A percentile compares a stretch with the other conserved stretches of the same genome.
These are phyloP conservation scores for Teunomyces barrocoloradensis DNA, from an alignment of 805 yeast species.

Conservation along the genomic window DNA sequence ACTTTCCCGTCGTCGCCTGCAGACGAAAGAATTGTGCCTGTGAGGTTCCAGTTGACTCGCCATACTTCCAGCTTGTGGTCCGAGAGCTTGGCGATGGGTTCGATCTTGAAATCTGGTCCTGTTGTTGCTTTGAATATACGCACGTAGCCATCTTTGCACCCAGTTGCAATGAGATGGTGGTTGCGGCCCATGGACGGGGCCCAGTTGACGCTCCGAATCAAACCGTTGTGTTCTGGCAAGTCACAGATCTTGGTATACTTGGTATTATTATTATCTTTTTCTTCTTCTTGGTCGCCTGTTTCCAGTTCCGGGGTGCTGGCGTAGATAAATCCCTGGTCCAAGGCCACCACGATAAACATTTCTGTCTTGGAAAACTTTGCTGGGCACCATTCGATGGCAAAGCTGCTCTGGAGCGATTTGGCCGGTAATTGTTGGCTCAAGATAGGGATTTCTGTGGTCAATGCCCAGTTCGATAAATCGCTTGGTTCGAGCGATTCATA, in stretches of 20 bases:
- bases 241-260: conserved; percentile 57
- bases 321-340: conserved; percentile 85
- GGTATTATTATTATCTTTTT: conserved; percentile 9
- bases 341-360: conserved; percentile 76
- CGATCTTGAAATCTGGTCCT: conserved; percentile 43
- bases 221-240: conserved; percentile 80
- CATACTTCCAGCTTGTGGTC: conserved; percentile 90
- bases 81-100: conserved; percentile 61
- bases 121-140: conserved; percentile 77
- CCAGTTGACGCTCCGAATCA: conserved; percentile 89
- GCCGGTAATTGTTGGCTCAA: conserved; percentile 68
- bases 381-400: conserved; percentile 88
- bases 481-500: conserved; percentile 90
- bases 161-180: conserved; percentile 88
- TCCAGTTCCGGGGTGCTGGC: conserved; percentile 16
- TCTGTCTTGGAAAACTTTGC: conserved; percentile 72
- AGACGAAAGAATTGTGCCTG: conserved; percentile 88
- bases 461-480: conserved; percentile 79
- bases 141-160: conserved; percentile 91
- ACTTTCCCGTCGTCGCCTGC: conserved; percentile 96
- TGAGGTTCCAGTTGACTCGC: conserved; percentile 92
- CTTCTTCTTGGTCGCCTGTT: not conserved
- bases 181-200: conserved; percentile 95
- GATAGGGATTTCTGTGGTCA: conserved; percentile 67
- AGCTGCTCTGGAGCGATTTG: conserved; percentile 78